Evolutionary conservation across 345 rosid species (phyloP), one percentile per base, ranked within the genome.

Genomic region (Salix udensis): DNA sequence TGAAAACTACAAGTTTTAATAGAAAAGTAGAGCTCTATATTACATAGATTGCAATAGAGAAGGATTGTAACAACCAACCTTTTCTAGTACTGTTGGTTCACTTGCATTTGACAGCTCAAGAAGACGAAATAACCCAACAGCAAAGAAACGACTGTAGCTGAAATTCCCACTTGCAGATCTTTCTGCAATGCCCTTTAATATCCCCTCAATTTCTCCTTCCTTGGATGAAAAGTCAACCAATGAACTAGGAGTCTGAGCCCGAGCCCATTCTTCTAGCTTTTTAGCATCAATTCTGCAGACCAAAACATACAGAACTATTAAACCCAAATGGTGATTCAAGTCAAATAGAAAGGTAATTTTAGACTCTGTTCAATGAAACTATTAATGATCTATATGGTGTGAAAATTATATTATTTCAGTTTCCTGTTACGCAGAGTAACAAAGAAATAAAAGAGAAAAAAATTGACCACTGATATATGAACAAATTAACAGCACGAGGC

Each of bases 101-200:
- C 94, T 89, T 72, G 98, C 92, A 84, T 79, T 84, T 36, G 97
- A 90, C 75, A 96, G 91, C 89, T 96, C 99, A 60, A 96, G 97
- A 85, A 96, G 90, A 79, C 99, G 98, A 79, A 96, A 93, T 52
- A 96, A 84, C 26, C 99, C 99, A 72, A 96, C 87, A 16, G 98
- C 99, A 81, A 96, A 93, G 94, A 96, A 93, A 78, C 99, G 94
- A 79, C 99, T 93, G 84, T 96, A 96, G 87, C 94, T 91, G 84
- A 96, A 96, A 52, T 89, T 86, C 71, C 90, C 94, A 73, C 79
- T 76, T 39, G 85, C 85, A 40, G 97, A 94, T 89, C 97, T 91
- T 76, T 80, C 96, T 15, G 97, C 89, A 74, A 95, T 91, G 82
- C 87, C 94, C 87, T 92, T 93, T 5, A 96, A 77, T 68, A 88